These are phyloP conservation scores for Saccharomycopsis capsularis DNA, from an alignment of 805 yeast genomes.

Conservation along the genomic window DNA sequence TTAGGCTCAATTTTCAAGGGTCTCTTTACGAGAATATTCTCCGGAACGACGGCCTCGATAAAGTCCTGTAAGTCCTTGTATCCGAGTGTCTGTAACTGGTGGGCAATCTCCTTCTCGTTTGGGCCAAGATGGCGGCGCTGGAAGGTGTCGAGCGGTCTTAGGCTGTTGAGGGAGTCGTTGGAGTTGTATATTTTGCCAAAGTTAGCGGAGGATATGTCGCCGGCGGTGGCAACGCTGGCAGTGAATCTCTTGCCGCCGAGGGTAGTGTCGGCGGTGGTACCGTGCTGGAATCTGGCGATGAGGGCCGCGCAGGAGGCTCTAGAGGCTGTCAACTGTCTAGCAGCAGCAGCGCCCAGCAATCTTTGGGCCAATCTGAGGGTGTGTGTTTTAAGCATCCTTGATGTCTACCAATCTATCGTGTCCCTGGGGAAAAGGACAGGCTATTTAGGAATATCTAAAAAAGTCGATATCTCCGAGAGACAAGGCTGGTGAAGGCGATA, in stretches of 20 bases:
- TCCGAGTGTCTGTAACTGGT: constrained; percentile 64
- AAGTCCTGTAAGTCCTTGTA: constrained; percentile 63
- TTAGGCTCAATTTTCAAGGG: constrained; percentile 59
- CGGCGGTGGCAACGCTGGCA: no score
- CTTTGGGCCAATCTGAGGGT: not conserved
- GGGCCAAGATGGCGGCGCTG: constrained; percentile 90
- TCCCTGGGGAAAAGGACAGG: not conserved
- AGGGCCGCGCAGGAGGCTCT: constrained; percentile 4
- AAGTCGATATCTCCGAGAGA: no score
- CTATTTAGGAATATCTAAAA: no score
- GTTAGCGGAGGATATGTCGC: constrained; percentile 50
- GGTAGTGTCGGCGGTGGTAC: constrained; percentile 38
- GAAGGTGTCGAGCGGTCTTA: constrained; percentile 54
- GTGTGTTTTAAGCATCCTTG: not conserved
- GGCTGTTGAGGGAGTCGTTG: constrained; percentile 21
- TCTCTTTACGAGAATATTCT: constrained; percentile 62
- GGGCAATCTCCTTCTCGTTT: constrained; percentile 48
- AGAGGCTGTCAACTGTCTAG: not conserved
- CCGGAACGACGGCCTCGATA: constrained; percentile 68
- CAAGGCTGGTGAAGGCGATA: no score
- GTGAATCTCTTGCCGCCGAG: no score
- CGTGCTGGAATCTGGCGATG: constrained; percentile 23
- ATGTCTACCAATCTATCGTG: not conserved
- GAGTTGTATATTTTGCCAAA: constrained; percentile 44
- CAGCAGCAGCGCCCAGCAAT: not conserved